phyloP scores from a whole-genome alignment of 306 rosid genomes.

The Hippophae rhamnoides region DNA sequence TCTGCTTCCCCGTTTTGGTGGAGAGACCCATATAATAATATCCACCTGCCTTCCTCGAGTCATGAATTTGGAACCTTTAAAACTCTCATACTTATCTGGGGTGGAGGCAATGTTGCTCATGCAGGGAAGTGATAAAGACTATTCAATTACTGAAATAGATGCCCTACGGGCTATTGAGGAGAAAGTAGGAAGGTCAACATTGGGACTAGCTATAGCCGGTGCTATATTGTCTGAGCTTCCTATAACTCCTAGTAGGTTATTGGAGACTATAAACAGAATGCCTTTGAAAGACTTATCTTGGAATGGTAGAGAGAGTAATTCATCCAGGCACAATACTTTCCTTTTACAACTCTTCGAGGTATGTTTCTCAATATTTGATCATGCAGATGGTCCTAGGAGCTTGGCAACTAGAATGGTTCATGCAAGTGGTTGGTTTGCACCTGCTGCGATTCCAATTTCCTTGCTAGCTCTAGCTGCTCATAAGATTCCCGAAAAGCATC shows the following conservation, averaged over 20 bases:
- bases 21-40: conserved; percentile 74
- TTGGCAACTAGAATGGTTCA: conserved; percentile 79
- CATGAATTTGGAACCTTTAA: conserved; percentile 79
- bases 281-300: conserved; percentile 63
- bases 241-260: conserved; percentile 62
- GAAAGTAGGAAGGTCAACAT: conserved; percentile 57
- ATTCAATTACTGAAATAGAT: conserved; percentile 55
- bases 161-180: conserved; percentile 76
- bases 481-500: conserved; percentile 54
- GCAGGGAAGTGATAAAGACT: conserved; percentile 57
- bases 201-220: conserved; percentile 69
- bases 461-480: conserved; percentile 57
- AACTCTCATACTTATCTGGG: conserved; percentile 69
- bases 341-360: conserved; percentile 75
- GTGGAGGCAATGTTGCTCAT: conserved; percentile 70
- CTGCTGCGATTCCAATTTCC: conserved; percentile 54
- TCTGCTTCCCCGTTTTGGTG: conserved; percentile 86
- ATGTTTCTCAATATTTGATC: conserved; percentile 86
- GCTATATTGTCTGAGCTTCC: conserved; percentile 76
- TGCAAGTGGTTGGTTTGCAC: conserved; percentile 85
- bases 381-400: conserved; percentile 81
- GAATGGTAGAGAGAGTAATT: conserved; percentile 48
- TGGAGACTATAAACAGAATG: conserved; percentile 78
- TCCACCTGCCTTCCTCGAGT: conserved; percentile 63
- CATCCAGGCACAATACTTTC: conserved; percentile 47